Evolutionary conservation across 352 stramenopile species (phyloP).

Genomic region (Lagenidium giganteum): DNA sequence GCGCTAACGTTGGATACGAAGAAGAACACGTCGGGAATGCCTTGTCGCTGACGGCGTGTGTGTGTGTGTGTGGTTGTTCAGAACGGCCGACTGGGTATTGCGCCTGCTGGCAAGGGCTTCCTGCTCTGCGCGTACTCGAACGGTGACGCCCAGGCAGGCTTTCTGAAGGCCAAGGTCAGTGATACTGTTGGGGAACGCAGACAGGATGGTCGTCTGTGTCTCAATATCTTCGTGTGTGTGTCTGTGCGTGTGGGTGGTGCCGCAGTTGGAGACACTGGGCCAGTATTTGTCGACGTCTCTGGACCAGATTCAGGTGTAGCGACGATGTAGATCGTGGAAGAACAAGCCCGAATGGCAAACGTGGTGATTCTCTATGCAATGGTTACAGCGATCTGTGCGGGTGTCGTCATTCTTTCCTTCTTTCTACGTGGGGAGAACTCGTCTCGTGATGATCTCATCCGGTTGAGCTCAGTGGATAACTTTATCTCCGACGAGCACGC

Average conservation of each 20-base stretch:
- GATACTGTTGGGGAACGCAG: too few species aligned
- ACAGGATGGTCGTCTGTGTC: background rate
- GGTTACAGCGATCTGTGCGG: background rate
- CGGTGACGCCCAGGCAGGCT: conserved; percentile 39
- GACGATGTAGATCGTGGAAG: too few species aligned
- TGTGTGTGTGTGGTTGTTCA: conserved; percentile 7
- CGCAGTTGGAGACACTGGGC: conserved; percentile 54
- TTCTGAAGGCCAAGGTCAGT: conserved; percentile 72
- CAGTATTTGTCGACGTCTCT: conserved; percentile 56
- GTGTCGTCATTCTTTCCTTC: conserved; percentile 2
- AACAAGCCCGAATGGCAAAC: too few species aligned
- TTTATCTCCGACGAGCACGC: conserved; percentile 15
- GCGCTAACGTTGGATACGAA: background rate
- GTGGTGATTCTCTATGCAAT: background rate
- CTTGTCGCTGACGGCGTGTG: background rate
- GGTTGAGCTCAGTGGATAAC: too few species aligned
- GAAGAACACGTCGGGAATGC: background rate
- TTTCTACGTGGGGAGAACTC: too few species aligned
- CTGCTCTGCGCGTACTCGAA: conserved; percentile 73
- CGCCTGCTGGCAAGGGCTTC: conserved; percentile 61
- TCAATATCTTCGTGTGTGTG: background rate
- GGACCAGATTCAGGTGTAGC: conserved; percentile 67
- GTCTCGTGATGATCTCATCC: too few species aligned
- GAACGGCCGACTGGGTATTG: conserved; percentile 57
- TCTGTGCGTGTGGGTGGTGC: background rate